Conservation (phyloP, 441 rosid species). For the Geranium incanum region DNA sequence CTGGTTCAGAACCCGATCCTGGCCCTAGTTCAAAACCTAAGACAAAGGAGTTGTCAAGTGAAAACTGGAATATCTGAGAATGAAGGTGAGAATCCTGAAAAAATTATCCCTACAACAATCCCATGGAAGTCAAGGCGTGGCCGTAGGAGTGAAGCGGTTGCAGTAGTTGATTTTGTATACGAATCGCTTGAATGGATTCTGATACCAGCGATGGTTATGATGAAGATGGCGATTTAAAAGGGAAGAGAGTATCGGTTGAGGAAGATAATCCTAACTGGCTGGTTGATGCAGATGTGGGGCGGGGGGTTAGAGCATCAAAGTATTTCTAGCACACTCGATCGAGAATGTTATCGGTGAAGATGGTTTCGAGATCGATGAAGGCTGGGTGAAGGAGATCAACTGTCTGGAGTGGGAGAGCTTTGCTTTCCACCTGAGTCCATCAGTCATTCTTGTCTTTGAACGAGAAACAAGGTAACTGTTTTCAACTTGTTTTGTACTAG, state of each 20-base stretch:
- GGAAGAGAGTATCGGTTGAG: constrained; percentile 58
- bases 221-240: constrained; percentile 19
- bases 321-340: constrained; percentile 75
- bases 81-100: constrained; percentile 18
- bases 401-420: constrained; percentile 86
- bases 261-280: constrained; percentile 82
- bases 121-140: constrained; percentile 64
- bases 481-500: constrained; percentile 5
- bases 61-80: constrained; percentile 19
- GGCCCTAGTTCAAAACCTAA: constrained; percentile 23
- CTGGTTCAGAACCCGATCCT: constrained; percentile 36
- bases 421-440: constrained; percentile 82
- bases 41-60: constrained; percentile 13
- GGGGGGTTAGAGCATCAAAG: constrained; percentile 85
- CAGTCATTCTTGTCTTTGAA: constrained; percentile 71
- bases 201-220: constrained; percentile 22
- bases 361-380: constrained; percentile 64
- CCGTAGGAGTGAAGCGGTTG: constrained; percentile 67
- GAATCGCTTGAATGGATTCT: constrained; percentile 42
- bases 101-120: constrained; percentile 34
- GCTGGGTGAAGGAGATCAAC: constrained; percentile 78
- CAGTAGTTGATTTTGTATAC: constrained; percentile 73
- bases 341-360: constrained; percentile 81
- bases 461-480: constrained; percentile 52
- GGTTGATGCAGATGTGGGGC: constrained; percentile 78